Evolutionary conservation across 192 early-diverging fungal species (phyloP).

Genomic region (Coemansia sp.): DNA sequence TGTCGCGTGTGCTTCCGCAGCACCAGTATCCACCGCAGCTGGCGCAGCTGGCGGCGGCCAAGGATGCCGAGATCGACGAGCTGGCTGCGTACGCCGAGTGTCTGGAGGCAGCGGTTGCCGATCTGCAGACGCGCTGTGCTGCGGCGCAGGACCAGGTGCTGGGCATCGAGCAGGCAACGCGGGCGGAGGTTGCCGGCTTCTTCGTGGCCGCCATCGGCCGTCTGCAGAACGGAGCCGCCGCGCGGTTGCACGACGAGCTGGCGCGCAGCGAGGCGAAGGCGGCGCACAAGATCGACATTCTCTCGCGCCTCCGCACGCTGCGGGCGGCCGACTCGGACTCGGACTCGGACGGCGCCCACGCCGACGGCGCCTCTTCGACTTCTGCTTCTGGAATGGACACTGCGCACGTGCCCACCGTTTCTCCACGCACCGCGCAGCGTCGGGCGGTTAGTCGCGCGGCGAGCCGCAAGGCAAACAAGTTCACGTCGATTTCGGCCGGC

Average conservation of each 20-base stretch:
- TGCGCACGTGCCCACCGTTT: constrained; percentile 45
- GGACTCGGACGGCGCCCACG: constrained; percentile 9
- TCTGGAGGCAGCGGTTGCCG: constrained; percentile 18
- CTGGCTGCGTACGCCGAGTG: constrained; percentile 30
- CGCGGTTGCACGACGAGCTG: constrained; percentile 48
- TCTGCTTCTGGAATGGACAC: constrained; percentile 2
- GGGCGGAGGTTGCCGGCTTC: constrained; percentile 55
- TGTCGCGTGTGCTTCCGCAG: constrained; percentile 16
- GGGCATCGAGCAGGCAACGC: constrained; percentile 58
- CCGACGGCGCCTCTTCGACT: background rate
- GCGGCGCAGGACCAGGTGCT: constrained; percentile 57
- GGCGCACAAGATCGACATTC: constrained; percentile 54
- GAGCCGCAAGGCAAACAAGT: constrained; percentile 49
- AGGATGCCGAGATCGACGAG: constrained; percentile 44
- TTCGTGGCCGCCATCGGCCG: constrained; percentile 51
- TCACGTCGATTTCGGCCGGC: constrained; percentile 47
- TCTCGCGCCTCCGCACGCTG: constrained; percentile 36
- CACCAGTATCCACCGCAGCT: constrained; percentile 11
- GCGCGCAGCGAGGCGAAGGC: constrained; percentile 30
- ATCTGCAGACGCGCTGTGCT: constrained; percentile 40
- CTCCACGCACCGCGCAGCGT: constrained; percentile 39
- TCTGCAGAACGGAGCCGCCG: constrained; percentile 47
- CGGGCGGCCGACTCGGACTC: constrained; percentile 4
- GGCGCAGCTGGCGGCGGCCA: background rate
- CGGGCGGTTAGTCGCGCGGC: constrained; percentile 46